Evolutionary conservation across 441 rosid species (phyloP).

Genomic region (Geranium incanum): DNA sequence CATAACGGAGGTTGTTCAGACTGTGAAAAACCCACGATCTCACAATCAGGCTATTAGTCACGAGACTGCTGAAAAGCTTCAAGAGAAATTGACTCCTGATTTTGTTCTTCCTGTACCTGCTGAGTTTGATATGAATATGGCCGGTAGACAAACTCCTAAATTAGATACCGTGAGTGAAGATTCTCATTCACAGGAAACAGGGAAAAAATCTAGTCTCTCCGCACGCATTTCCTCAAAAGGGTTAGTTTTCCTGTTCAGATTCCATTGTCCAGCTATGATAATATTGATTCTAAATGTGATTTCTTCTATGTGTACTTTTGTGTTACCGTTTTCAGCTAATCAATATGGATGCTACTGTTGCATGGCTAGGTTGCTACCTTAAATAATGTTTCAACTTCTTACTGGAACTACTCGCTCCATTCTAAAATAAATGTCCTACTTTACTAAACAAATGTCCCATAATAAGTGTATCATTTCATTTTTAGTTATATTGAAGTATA

Average conservation of each 20-base stretch:
- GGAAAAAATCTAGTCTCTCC: constrained; percentile 57
- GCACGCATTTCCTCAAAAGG: constrained; percentile 72
- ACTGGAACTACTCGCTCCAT: too few species aligned
- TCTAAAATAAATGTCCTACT: too few species aligned
- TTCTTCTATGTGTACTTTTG: background rate
- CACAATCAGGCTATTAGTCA: constrained; percentile 63
- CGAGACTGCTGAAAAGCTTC: constrained; percentile 45
- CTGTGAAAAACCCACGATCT: constrained; percentile 68
- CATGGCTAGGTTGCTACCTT: background rate
- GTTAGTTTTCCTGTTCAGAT: constrained; percentile 25
- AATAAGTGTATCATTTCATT: too few species aligned
- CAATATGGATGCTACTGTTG: background rate
- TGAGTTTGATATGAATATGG: constrained; percentile 26
- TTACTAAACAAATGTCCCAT: too few species aligned
- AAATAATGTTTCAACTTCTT: too few species aligned
- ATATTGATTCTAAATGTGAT: background rate
- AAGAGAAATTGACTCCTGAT: constrained; percentile 37
- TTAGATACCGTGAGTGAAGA: constrained; percentile 18
- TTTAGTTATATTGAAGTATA: too few species aligned
- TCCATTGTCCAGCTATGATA: background rate
- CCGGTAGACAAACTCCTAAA: constrained; percentile 33
- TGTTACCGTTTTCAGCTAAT: background rate
- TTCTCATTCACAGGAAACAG: constrained; percentile 43
- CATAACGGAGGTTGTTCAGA: constrained; percentile 76
- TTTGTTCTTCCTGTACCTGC: constrained; percentile 34